These are phyloP conservation scores for Neotropicomus parvogracilis DNA, from an alignment of 1,284 basidiomycete genomes.

Conservation along the genomic window DNA sequence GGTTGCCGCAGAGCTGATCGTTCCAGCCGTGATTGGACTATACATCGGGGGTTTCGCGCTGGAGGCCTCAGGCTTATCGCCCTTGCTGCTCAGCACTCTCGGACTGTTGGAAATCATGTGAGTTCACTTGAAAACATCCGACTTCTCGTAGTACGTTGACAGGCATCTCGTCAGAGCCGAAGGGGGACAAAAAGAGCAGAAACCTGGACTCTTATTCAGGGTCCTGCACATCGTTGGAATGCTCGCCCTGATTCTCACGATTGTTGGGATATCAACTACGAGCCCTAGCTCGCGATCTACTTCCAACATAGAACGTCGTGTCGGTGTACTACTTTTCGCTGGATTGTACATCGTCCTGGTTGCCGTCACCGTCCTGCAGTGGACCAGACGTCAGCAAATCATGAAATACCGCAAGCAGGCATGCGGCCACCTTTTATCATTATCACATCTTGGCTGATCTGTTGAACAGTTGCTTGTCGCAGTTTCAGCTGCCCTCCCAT, in stretches of 20 bases:
- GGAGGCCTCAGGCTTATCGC: conserved; percentile 52
- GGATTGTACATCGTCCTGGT: conserved; percentile 45
- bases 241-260: conserved; percentile 45
- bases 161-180: conserved; percentile 22
- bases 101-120: conserved; percentile 62
- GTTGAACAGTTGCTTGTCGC: conserved; percentile 36
- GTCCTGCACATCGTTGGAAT: conserved; percentile 42
- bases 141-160: not conserved
- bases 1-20: conserved; percentile 46
- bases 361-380: conserved; percentile 43
- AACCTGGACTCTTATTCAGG: conserved; percentile 34
- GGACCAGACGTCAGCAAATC: conserved; percentile 45
- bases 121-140: conserved; percentile 24
- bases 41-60: conserved; percentile 51
- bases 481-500: conserved; percentile 51
- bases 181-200: conserved; percentile 16
- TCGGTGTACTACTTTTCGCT: conserved; percentile 48
- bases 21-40: conserved; percentile 39
- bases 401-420: conserved; percentile 49
- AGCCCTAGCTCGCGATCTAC: conserved; percentile 16
- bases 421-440: conserved; percentile 14
- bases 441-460: conserved; percentile 12
- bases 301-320: conserved; percentile 41
- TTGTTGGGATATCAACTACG: conserved; percentile 43
- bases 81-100: conserved; percentile 52